Conservation (phyloP, 306 rosid genomes). For the Quercus wislizeni region DNA sequence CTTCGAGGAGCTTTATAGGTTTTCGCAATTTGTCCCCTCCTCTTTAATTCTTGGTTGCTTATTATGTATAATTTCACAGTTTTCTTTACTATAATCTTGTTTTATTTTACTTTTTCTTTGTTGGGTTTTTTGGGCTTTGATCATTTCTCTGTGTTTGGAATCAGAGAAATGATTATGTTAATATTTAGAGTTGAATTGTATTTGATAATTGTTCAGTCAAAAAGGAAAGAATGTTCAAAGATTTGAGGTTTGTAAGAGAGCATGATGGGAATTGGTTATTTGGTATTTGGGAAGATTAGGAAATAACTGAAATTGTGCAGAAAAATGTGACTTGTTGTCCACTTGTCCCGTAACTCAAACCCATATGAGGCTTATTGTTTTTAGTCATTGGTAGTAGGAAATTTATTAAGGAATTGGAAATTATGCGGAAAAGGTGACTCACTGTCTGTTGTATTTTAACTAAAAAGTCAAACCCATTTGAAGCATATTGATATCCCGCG, state of each 20-base stretch:
- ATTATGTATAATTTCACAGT: background rate
- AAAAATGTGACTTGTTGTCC: too few relatives aligned
- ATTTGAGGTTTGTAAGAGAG: background rate
- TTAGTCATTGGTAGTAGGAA: too few relatives aligned
- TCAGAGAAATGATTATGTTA: background rate
- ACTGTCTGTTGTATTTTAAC: too few relatives aligned
- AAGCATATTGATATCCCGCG: too few relatives aligned
- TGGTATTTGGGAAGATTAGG: background rate
- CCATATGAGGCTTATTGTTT: too few relatives aligned
- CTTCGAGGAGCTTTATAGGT: constrained; percentile 61
- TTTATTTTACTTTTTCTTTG: background rate
- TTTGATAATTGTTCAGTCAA: background rate
- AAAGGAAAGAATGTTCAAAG: background rate
- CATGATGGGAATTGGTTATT: background rate
- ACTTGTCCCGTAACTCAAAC: too few relatives aligned
- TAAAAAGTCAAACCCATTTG: too few relatives aligned
- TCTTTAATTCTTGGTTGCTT: background rate
- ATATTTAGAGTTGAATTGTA: background rate
- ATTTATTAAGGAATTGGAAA: too few relatives aligned
- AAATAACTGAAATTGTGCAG: background rate
- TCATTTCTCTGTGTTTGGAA: background rate
- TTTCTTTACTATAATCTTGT: background rate
- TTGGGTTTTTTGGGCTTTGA: background rate
- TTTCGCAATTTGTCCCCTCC: background rate
- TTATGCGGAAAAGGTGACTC: too few relatives aligned